Evolutionary conservation across 192 early-diverging fungal genomes (phyloP), one percentile per base, ranked within the genome.

Genomic region (Irineochytrium annulatum): DNA sequence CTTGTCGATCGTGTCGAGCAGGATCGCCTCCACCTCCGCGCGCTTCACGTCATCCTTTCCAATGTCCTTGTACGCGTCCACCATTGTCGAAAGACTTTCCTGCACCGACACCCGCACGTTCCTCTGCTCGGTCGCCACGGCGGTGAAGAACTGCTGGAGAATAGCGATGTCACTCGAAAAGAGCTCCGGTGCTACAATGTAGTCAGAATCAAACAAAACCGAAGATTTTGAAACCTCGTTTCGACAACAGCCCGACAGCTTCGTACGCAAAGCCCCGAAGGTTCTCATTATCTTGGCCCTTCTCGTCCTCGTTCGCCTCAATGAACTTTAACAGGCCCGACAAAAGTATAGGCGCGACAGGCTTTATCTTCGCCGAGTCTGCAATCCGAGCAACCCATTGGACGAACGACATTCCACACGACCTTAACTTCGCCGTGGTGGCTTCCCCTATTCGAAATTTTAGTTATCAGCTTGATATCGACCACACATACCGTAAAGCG

Each of bases 381-480:
- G 85, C 85, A 84, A 90, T 92, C 29, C 88, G 69, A 11, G 89
- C 84, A 24, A 88, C 76, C 94, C 94, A 97, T 49, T 93, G 92
- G 43, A 95, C 64, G 75, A 92, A 97, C 1, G 74, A 61, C 81
- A 95, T 90, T 0, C 87, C 88, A 1, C 83, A 76, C 60, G 80
- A 79, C 5, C 86, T 73, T 17, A 95, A 70, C 49, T 85, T 91
- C 17, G 75, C 46, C 29, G 74, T 90, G 19, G 91, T 81, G 5
- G 45, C 52, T 28, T 87, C 77, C n/a, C 88, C 86, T 87, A 39
- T 16, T 5, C 2, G 55, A 26, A 20, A 44, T 1, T 17, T 24
- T 39, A 17, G 52, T 61, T 24, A 37, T 13, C 30, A 67, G 3
- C 24, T 44, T 37, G 29, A 37, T 28, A 67, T 16, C 26, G 33